Conservation (phyloP, 371 early-diverging fungal genomes). For the Nematocida major region DNA sequence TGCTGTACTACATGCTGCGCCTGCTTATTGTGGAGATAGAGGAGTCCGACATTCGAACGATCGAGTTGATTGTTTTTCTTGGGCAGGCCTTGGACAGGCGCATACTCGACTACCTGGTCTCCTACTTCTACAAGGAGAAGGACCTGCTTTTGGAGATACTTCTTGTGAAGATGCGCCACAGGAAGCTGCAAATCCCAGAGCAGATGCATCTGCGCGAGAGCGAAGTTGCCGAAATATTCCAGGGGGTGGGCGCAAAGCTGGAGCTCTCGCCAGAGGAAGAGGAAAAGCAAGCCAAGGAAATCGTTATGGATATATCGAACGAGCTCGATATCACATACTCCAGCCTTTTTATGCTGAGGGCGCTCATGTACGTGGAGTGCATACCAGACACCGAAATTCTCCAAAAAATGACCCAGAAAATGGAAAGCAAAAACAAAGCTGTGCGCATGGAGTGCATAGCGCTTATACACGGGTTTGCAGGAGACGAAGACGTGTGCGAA, state of each 20-base stretch:
- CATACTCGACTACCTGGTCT: constrained; percentile 19
- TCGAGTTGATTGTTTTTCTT: constrained; percentile 22
- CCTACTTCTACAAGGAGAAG: constrained; percentile 39
- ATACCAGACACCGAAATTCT: constrained; percentile 7
- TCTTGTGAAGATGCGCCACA: constrained; percentile 19
- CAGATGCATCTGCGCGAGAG: constrained; percentile 9
- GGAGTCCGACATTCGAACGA: constrained; percentile 13
- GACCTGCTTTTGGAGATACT: constrained; percentile 42
- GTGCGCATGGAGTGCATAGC: constrained; percentile 22
- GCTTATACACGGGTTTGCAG: neutral
- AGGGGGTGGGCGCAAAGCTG: neutral
- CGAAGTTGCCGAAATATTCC: constrained; percentile 14
- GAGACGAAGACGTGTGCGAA: neutral
- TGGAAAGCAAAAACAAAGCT: constrained; percentile 29
- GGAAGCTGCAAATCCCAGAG: neutral
- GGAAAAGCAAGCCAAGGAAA: constrained; percentile 5
- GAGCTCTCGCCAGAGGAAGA: neutral
- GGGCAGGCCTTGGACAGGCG: constrained; percentile 17
- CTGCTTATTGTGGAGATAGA: constrained; percentile 24
- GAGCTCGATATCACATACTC: neutral
- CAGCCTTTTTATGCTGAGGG: neutral
- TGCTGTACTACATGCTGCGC: constrained; percentile 2
- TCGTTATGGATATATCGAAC: constrained; percentile 6
- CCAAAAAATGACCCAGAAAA: neutral
- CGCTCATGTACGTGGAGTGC: constrained; percentile 1